Base-by-base conservation (phyloP, 345 rosid genomes). In the Brassica juncea region DNA sequence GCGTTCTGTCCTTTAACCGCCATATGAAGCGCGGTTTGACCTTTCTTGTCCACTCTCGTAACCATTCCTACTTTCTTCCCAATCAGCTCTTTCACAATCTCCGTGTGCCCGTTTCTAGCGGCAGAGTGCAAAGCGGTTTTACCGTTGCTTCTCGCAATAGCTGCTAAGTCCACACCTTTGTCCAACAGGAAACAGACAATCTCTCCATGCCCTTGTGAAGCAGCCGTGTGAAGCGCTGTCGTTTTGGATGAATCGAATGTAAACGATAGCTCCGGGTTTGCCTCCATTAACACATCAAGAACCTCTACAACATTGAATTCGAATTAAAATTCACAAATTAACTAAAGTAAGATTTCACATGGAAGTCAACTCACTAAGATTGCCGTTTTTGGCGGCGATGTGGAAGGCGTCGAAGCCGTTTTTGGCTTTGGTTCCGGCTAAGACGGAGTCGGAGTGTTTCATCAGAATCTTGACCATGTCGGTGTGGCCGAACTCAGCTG, bases 1-100 rank as follows among this genome's bases (percentile, higher is more conserved):
- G 72, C 68, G 37, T 77, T 86, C 68, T 82, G 93, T 58, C 99
- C 97, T 86, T 95, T 95, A 79, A 84, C 99, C 0, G 99, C 99
- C 99, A 90, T 91, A 67, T 95, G 97, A 58, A 95, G 89, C 25
- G 96, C 88, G 1, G 94, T 91, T 81, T 95, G 98, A 69, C 97
- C 90, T 78, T 95, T 91, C 87, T 88, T 87, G 67, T 95, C 99
- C 0, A 54, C 80, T 75, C 87, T 88, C 2, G 82, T 84, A 34
- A 84, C 85, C 70, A 90, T 78, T 23, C 87, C 89, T 19, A 82
- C 86, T 19, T 90, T 96, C 65, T 77, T 91, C 28, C 71, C 79
- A 76, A 89, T 55, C 42, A 95, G 84, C 28, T 86, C 87, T 66
- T 86, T 93, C 65, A 91, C 89, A 2, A 95, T 89, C 84, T 89